Base-by-base conservation (phyloP, 148 eudicot species). In the Chenopodium formosanum region DNA sequence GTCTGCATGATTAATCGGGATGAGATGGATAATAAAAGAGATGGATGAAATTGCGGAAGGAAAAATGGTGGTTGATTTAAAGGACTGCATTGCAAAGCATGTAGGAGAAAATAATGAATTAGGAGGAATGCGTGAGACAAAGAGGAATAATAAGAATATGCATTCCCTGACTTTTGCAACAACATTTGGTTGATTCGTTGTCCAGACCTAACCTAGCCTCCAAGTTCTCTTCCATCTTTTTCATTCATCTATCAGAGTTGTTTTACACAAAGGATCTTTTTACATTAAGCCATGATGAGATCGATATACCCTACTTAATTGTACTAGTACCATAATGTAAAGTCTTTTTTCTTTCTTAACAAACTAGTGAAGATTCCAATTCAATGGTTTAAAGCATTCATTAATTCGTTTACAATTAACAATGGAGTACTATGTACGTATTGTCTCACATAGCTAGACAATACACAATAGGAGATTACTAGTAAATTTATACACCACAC, bases 61-160 rank as follows among this genome's bases (percentile, higher is more conserved):
- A 52, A 12, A 13, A 52, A 13, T 1, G 44, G 8, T 19, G 79
- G 47, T 53, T 68, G n/a, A 58, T 80, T 75, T 84, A 80, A 70
- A 75, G 73, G 17, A 20, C 1, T 12, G 52, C 52, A 48, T 50
- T 9, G 53, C 52, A 40, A 40, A 6, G 44, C 12, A 48, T 1
- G 53, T 48, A 48, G 52, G 52, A 37, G 40, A 37, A 6, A 37
- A 37, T 13, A 9, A 68, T 34, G n/a, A 40, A 40, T 40, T 29
- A 25, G n/a, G 22, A 68, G 29, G 85, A 74, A 83, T 83, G 79
- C 85, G 78, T 83, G 85, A 83, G 75, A 50, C 9, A 79, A 48
- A 73, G 85, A 74, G 9, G 70, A 46, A 40, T 40, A 40, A 40
- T 5, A 40, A 40, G 44, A 40, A 40, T 40, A 40, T 40, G 44